Conservation (phyloP, 352 stramenopile species). For the Phytophthora parvispora region DNA sequence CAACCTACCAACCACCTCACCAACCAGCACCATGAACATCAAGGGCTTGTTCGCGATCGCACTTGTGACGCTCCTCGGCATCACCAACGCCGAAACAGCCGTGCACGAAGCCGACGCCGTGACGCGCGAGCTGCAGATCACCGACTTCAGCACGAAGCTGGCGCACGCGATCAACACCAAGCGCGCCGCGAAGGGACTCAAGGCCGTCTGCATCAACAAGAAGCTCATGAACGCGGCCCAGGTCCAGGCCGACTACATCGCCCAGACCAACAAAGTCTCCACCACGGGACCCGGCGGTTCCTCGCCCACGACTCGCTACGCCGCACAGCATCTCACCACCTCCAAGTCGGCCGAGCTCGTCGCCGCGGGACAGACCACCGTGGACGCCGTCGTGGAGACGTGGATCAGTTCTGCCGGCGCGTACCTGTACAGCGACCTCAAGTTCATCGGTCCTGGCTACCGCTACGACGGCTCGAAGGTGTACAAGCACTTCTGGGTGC, state of each 20-base stretch:
- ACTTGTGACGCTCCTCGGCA: constrained; percentile 12
- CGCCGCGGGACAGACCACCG: constrained; percentile 39
- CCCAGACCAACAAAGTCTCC: constrained; percentile 25
- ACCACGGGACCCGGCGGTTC: constrained; percentile 40
- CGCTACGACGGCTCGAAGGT: constrained; percentile 27
- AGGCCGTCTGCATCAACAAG: constrained; percentile 46
- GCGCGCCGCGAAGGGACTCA: constrained; percentile 40
- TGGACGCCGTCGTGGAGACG: constrained; percentile 41
- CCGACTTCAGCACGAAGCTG: constrained; percentile 45
- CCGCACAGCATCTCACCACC: constrained; percentile 23
- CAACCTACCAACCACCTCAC: neutral
- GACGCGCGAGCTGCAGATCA: constrained; percentile 29
- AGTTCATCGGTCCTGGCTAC: constrained; percentile 36
- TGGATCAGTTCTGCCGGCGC: constrained; percentile 50
- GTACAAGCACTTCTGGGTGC: constrained; percentile 45
- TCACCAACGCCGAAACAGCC: constrained; percentile 5
- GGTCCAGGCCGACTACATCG: constrained; percentile 29
- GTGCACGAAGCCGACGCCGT: constrained; percentile 4
- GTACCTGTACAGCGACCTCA: constrained; percentile 40
- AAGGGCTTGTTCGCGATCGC: constrained; percentile 17
- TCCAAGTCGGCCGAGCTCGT: constrained; percentile 40
- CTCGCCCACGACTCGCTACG: constrained; percentile 31
- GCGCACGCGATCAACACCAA: constrained; percentile 37
- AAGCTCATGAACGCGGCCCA: constrained; percentile 38
- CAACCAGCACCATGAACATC: constrained; percentile 15